These are phyloP conservation scores for Malbranchea cinnamomea DNA, from an alignment of 2,329 filamentous ascomycete genomes.

Conservation along the genomic window DNA sequence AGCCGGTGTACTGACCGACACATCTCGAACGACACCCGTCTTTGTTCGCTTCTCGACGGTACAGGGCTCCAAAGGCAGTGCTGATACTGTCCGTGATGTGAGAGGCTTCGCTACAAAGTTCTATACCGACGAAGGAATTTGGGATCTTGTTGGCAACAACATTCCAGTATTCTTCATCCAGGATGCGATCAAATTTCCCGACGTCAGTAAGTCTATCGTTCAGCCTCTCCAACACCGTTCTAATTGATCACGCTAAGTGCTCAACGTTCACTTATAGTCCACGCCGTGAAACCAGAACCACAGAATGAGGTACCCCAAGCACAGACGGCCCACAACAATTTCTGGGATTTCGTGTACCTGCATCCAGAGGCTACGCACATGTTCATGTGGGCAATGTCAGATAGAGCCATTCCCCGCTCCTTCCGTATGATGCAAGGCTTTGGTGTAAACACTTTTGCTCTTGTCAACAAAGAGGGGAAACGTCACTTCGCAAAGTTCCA, in stretches of 20 bases:
- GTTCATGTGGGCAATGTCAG: slow-evolving; percentile 67
- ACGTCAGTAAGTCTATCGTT: slow-evolving; percentile 33
- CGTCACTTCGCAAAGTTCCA: slow-evolving; percentile 65
- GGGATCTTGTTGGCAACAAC: slow-evolving; percentile 60
- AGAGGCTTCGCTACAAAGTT: slow-evolving; percentile 66
- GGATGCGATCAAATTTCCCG: slow-evolving; percentile 59
- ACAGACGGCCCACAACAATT: slow-evolving; percentile 58
- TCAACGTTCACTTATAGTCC: slow-evolving; percentile 19
- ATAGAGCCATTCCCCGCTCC: slow-evolving; percentile 56
- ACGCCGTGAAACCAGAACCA: slow-evolving; percentile 53
- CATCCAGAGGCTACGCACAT: slow-evolving; percentile 63
- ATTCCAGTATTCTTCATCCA: slow-evolving; percentile 66
- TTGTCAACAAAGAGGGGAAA: slow-evolving; percentile 53
- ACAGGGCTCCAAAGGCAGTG: slow-evolving; percentile 56
- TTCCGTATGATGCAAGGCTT: slow-evolving; percentile 81
- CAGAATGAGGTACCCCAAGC: slow-evolving; percentile 57
- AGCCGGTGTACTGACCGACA: slow-evolving; percentile 53
- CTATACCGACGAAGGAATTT: slow-evolving; percentile 65
- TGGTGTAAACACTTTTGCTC: slow-evolving; percentile 63
- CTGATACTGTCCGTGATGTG: slow-evolving; percentile 72
- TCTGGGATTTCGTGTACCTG: slow-evolving; percentile 58
- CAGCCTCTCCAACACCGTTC: neutral
- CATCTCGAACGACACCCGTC: slow-evolving; percentile 46
- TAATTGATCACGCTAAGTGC: too few relatives aligned
- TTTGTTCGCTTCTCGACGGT: slow-evolving; percentile 69